A percentile compares a stretch with the other conserved stretches of the same genome.
Evolutionary conservation across 148 eudicot genomes (phyloP).

Genomic region (Vaccinium vitisidaea): DNA sequence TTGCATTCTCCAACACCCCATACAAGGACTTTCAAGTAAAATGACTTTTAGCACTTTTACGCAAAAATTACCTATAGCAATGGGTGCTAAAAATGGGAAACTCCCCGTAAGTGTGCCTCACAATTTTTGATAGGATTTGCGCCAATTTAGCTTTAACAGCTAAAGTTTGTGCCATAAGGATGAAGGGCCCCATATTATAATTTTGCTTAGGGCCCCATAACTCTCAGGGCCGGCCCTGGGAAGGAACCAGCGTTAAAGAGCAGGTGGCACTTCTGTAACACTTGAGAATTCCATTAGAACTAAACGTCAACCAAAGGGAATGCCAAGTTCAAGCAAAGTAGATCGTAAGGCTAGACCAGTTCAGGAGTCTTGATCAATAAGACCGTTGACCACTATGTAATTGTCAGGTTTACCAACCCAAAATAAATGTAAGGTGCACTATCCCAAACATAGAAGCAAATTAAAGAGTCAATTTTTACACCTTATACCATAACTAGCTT

Average conservation of each 20-base stretch:
- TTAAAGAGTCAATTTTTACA: neutral
- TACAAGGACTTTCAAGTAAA: too few relatives aligned
- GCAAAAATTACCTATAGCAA: too few relatives aligned
- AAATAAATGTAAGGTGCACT: neutral
- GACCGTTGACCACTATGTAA: neutral
- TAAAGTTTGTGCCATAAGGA: too few relatives aligned
- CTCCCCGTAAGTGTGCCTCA: too few relatives aligned
- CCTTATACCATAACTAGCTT: constrained; percentile 15
- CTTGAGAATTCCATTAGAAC: neutral
- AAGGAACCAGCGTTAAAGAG: neutral
- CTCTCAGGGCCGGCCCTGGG: too few relatives aligned
- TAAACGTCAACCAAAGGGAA: neutral
- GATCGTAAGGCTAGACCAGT: neutral
- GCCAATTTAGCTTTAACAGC: too few relatives aligned
- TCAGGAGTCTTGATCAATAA: neutral
- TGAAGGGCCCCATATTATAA: too few relatives aligned
- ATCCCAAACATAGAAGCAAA: neutral
- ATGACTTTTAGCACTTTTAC: too few relatives aligned
- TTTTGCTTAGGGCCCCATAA: too few relatives aligned
- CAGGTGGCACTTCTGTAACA: neutral
- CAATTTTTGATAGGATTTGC: too few relatives aligned
- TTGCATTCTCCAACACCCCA: too few relatives aligned
- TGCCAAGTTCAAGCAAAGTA: neutral
- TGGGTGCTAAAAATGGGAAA: too few relatives aligned
- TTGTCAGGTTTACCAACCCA: neutral